Evolutionary conservation across 2,329 filamentous ascomycete genomes (phyloP).

Genomic region (Phaeophleospora eucalypticola): DNA sequence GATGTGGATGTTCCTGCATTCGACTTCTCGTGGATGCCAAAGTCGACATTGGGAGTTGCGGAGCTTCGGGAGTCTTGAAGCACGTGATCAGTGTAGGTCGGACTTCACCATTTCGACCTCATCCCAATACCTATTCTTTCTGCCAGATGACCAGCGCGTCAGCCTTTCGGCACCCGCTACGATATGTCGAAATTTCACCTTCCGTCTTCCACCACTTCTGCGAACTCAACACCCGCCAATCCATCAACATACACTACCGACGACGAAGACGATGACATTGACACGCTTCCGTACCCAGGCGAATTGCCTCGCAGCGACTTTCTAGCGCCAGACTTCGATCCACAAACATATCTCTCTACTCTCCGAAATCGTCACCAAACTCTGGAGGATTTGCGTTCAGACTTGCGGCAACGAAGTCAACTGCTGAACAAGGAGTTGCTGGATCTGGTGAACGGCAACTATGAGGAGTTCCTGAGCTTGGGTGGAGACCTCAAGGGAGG

Average conservation of each 20-base stretch:
- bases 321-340: constrained; percentile 70
- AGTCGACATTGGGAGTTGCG: constrained; percentile 9
- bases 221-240: constrained; percentile 40
- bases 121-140: too few relatives aligned
- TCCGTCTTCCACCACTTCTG: constrained; percentile 21
- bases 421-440: constrained; percentile 80
- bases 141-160: too few relatives aligned
- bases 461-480: constrained; percentile 81
- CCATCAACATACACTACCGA: constrained; percentile 37
- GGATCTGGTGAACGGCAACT: constrained; percentile 93
- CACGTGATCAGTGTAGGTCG: too few relatives aligned
- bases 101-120: too few relatives aligned
- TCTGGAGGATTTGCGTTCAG: constrained; percentile 83
- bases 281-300: constrained; percentile 78
- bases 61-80: constrained; percentile 8
- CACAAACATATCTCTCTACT: constrained; percentile 76
- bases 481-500: constrained; percentile 79
- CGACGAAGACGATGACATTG: constrained; percentile 50
- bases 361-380: constrained; percentile 88
- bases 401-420: constrained; percentile 75
- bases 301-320: constrained; percentile 82
- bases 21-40: too few relatives aligned
- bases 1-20: constrained; percentile 1
- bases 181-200: constrained; percentile 50
- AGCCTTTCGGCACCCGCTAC: background rate